These are phyloP conservation scores for Aethionema arabicum DNA, from an alignment of 345 rosid genomes.

Conservation along the genomic window DNA sequence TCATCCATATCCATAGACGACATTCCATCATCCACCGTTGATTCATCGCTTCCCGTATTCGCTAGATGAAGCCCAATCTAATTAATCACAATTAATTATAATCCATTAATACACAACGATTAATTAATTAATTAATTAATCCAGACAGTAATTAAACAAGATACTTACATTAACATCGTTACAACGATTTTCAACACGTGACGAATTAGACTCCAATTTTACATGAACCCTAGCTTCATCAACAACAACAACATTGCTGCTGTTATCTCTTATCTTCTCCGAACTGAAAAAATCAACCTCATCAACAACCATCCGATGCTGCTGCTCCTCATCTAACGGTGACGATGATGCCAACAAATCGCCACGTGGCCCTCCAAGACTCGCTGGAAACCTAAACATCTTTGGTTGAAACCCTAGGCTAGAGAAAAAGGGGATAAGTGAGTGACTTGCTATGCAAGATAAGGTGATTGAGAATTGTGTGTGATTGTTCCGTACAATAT, in stretches of 20 bases:
- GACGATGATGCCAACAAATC: slow-evolving; percentile 19
- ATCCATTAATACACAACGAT: too few relatives aligned
- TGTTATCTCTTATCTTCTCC: slow-evolving; percentile 43
- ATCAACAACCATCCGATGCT: slow-evolving; percentile 40
- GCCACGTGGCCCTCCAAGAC: slow-evolving; percentile 38
- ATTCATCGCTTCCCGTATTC: slow-evolving; percentile 78
- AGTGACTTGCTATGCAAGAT: slow-evolving; percentile 24
- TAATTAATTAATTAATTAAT: neutral
- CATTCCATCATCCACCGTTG: slow-evolving; percentile 75
- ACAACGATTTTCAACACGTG: slow-evolving; percentile 32
- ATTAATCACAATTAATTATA: too few relatives aligned
- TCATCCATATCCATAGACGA: slow-evolving; percentile 73
- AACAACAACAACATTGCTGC: slow-evolving; percentile 20
- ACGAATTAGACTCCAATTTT: slow-evolving; percentile 49
- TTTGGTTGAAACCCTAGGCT: slow-evolving; percentile 26
- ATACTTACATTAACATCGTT: slow-evolving; percentile 68
- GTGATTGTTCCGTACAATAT: slow-evolving; percentile 71
- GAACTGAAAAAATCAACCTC: slow-evolving; percentile 83
- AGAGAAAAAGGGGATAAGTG: slow-evolving; percentile 5
- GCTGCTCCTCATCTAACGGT: slow-evolving; percentile 29
- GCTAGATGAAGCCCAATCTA: slow-evolving; percentile 83
- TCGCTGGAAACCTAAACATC: slow-evolving; percentile 58
- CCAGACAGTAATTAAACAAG: neutral
- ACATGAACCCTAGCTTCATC: slow-evolving; percentile 37
- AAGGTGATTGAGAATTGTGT: slow-evolving; percentile 48